Base-by-base conservation (phyloP, 2,329 filamentous ascomycete species). In the Talaromyces sp. region DNA sequence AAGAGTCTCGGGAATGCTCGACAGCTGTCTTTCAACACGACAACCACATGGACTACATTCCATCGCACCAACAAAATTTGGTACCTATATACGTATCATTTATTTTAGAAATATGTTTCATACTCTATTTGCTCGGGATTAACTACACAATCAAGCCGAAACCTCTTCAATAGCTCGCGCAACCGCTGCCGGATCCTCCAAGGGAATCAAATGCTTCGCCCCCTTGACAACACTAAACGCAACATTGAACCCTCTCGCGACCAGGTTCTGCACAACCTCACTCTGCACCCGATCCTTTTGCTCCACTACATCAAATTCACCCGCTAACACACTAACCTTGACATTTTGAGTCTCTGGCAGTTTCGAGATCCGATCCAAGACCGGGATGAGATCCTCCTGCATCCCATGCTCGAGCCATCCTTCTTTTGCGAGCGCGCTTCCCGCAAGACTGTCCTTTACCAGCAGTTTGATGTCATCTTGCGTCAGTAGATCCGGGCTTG, bases 341-440 rank as follows among this genome's bases (percentile, higher is more conserved):
- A 74, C 4, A 69, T 67, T 27, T 27, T 27, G n/a, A 14, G 35
- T 27, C 3, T 22, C 50, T 47, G 49, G 13, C 2, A 14, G 27
- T 2, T 69, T 39, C 10, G 33, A 37, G 24, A 71, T 70, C 14
- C 60, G 50, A 27, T 65, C 68, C 11, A 70, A 67, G 10, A 63
- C 43, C 4, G 66, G 63, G 1, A 70, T 65, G 50, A 77, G 72
- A 65, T 79, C 71, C 60, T 79, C 76, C 33, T 63, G 67, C 73
- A 78, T 76, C 5, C 68, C 74, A 65, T 76, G 75, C 8, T 66
- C 65, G 14, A 76, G 73, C 76, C 77, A 79, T 0, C 76, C 76
- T 24, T 64, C 68, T 49, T 72, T 76, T 1, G 78, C 78, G 13
- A 63, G 64, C 3, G 66, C 19, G 41, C 69, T 76, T 0, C 74